These are phyloP conservation scores for Oropetium thomaeum DNA, from an alignment of 176 grass and related monocot genomes.

Conservation along the genomic window DNA sequence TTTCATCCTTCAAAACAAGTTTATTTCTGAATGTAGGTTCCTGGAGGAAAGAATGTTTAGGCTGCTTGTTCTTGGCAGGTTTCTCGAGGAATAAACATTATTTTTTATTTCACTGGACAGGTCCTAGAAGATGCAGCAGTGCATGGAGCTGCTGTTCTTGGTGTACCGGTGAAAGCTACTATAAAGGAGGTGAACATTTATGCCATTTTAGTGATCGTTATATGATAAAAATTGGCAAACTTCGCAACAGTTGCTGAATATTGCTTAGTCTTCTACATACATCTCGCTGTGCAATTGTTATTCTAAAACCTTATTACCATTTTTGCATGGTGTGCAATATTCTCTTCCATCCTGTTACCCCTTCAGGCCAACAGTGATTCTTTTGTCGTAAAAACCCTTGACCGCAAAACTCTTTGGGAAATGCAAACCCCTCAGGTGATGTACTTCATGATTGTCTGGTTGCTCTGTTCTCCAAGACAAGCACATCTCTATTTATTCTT, in stretches of 20 bases:
- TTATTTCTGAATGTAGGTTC: background rate
- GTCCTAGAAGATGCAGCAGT: constrained; percentile 78
- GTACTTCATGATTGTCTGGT: background rate
- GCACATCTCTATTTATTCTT: constrained; percentile 17
- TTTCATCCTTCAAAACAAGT: background rate
- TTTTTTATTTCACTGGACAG: constrained; percentile 46
- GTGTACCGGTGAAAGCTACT: constrained; percentile 93
- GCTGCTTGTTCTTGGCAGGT: background rate
- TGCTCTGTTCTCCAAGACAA: background rate
- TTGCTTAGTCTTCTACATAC: background rate
- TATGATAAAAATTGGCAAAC: background rate
- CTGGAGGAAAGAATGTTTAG: background rate
- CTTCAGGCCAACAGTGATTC: constrained; percentile 57
- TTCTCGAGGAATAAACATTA: background rate
- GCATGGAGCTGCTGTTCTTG: constrained; percentile 97
- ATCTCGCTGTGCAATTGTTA: background rate
- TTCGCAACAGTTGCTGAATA: background rate
- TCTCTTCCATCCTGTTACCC: background rate
- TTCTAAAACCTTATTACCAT: background rate
- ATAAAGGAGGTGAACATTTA: constrained; percentile 70
- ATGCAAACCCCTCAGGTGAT: constrained; percentile 99
- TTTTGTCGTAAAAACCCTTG: constrained; percentile 89
- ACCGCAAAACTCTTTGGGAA: constrained; percentile 98
- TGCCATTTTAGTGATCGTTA: background rate
- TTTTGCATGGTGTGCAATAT: background rate